Evolutionary conservation across 805 yeast species (phyloP), one percentile per base, ranked within the genome.

Genomic region (Ogataea populi-albae): DNA sequence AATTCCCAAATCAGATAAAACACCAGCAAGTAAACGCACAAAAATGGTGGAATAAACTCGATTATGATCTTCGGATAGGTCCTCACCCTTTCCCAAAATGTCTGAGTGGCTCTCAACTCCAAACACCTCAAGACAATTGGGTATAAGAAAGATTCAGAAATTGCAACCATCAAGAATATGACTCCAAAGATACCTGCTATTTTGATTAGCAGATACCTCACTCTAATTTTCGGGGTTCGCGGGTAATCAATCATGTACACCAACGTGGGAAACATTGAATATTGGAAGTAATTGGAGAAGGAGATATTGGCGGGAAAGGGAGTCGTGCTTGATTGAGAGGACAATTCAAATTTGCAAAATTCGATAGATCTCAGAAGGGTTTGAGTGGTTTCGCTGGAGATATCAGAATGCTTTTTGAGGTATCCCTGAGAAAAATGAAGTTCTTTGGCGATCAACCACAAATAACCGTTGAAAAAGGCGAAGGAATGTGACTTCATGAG

Each of bases 1-100:
- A 91, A 81, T 52, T 93, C 98, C 98, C 98, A 94, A 43, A 94
- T 93, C 43, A 93, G 66, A 57, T 85, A 89, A 62, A 89, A 93
- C 0, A 77, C 80, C 38, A 93, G 64, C 34, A 93, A 51, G 57
- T 88, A 91, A 59, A 83, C 74, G 35, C 80, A 58, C 23, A 86
- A 64, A 57, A 93, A 86, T 15, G 89, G 82, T 14, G 95, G 94
- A 23, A 86, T 75, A 50, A 87, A 65, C 50, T 87, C 94, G 17
- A 85, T 49, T 20, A 86, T 51, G 8, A 86, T 65, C 37, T 77
- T 61, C 8, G 86, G 79, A 49, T 76, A 86, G 16, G 54, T 59
- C 38, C 51, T 46, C 3, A 71, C 29, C 40, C 78, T 65, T 23
- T 69, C 73, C 8, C 24, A 6, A 1, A 77, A 39, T 0, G 91